Base-by-base conservation (phyloP, 768 basidiomycete species). In the Pleurotus ostreatus region DNA sequence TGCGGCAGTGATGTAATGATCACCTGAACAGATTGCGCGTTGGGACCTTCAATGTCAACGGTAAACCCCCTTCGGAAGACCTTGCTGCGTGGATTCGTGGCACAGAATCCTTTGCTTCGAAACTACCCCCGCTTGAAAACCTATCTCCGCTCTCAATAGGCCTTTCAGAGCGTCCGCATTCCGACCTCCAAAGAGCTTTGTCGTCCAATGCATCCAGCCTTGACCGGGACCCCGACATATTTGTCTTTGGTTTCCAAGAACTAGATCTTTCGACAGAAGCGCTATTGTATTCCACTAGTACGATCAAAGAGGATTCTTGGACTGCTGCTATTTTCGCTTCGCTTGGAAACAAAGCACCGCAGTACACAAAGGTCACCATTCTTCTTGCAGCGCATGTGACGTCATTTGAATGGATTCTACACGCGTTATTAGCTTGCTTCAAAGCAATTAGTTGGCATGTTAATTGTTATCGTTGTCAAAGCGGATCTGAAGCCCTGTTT, bases 41-140 rank as follows among this genome's bases (percentile, higher is more conserved):
- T 15, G 89, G 91, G 18, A 89, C 88, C 0, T 94, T 93, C 74
- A 94, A 94, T 61, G 90, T 93, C 46, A 91, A 92, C 61, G 90
- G 89, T 1, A 85, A 84, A 63, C 61, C 80, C 38, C 88, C 92
- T 0, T 83, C 85, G 2, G 85, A 88, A 60, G 87, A 90, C 64
- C 70, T 93, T 7, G 80, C 81, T 4, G 67, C 78, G 2, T 92
- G 90, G 89, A 63, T 90, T 26, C 71, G 79, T 43, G 67, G 72
- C 45, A 41, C 30, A n/a, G 1, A 2, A 26, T 13, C 18, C 9
- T 15, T 25, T 16, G 38, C 20, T 34, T 39, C 25, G 4, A 40
- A 20, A 23, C 13, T 73, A 38, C 74, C 76, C 26, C 72, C 72
- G 7, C 49, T 74, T 39, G 61, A 71, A 43, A 60, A 60, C 13